phyloP scores from a whole-genome alignment of 129 eudicot species.

The Flaveria trinervia region DNA sequence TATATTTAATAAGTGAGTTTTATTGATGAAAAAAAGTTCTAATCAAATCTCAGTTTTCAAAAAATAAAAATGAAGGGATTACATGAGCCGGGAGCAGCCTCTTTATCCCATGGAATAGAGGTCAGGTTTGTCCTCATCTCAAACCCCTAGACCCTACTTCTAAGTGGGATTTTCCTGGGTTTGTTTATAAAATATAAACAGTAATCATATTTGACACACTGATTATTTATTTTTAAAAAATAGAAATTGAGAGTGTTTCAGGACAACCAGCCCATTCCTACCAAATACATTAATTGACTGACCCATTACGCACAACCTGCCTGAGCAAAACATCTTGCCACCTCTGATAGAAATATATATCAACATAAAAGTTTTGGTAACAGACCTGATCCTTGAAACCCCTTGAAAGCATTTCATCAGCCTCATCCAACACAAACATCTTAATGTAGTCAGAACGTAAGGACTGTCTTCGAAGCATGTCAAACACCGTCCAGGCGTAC shows the following conservation, averaged over 20 bases:
- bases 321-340: neutral
- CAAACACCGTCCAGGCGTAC: constrained; percentile 43
- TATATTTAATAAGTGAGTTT: neutral
- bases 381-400: constrained; percentile 44
- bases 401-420: constrained; percentile 45
- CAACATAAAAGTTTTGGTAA: neutral
- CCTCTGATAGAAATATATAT: neutral
- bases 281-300: neutral
- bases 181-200: neutral
- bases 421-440: constrained; percentile 41
- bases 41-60: no score
- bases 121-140: no score
- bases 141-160: no score
- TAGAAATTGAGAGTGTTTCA: neutral
- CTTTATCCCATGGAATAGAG: no score
- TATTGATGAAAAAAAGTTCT: neutral
- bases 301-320: no score
- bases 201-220: neutral
- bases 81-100: no score
- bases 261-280: neutral
- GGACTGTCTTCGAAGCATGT: constrained; percentile 37
- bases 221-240: neutral
- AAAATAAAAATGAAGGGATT: no score
- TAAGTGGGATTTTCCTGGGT: no score
- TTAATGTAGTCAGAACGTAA: constrained; percentile 32